Evolutionary conservation across 306 rosid genomes (phyloP).

Genomic region (Herpetospermum pedunculosum): DNA sequence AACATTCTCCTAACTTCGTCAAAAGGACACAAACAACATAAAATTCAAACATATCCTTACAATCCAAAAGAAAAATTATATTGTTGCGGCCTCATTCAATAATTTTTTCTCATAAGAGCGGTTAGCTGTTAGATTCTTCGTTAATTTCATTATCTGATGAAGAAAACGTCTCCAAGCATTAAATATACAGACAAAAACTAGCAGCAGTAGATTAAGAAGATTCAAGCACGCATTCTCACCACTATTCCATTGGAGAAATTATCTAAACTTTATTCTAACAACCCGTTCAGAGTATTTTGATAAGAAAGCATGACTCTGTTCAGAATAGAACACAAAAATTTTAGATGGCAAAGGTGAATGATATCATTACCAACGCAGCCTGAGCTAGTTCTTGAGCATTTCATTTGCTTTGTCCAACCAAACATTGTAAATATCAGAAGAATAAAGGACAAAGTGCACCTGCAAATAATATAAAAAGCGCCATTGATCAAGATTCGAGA

Average conservation of each 20-base stretch:
- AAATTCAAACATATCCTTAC: no score
- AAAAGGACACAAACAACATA: no score
- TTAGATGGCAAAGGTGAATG: not conserved
- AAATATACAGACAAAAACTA: not conserved
- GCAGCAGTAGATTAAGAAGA: not conserved
- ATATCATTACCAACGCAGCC: not conserved
- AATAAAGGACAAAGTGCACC: slow-evolving; percentile 68
- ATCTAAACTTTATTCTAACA: not conserved
- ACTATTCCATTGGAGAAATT: not conserved
- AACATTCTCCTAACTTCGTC: no score
- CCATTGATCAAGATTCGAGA: not conserved
- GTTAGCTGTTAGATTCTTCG: no score
- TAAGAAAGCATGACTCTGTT: not conserved
- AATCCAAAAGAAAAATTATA: no score
- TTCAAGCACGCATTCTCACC: not conserved
- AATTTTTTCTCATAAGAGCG: no score
- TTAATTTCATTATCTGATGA: no score
- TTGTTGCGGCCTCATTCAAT: no score
- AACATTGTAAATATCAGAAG: slow-evolving; percentile 35
- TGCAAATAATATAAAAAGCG: slow-evolving; percentile 19
- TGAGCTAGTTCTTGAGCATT: slow-evolving; percentile 32
- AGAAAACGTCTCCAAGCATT: not conserved
- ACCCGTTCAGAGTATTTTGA: not conserved
- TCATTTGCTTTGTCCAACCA: slow-evolving; percentile 56
- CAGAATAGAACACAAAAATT: not conserved